Percentiles rank a stretch among this genome's conserved stretches.
These are phyloP conservation scores for Paramecium sexaurelia DNA, from an alignment of 73 alveolate genomes.

Conservation along the genomic window DNA sequence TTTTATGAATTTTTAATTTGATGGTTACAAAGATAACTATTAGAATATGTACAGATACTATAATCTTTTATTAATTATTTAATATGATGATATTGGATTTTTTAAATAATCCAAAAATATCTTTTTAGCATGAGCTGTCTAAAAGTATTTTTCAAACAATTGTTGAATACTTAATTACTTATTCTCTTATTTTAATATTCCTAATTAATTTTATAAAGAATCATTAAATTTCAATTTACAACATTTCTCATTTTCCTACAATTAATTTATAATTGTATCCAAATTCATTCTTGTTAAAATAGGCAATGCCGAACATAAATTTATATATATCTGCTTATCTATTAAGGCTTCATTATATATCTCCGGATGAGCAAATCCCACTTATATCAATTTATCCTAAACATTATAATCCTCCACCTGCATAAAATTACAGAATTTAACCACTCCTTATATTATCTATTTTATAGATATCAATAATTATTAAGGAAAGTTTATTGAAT, in stretches of 20 bases:
- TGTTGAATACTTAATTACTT: background rate
- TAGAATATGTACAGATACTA: background rate
- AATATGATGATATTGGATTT: background rate
- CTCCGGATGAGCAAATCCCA: background rate
- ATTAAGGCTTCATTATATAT: background rate
- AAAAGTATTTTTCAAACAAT: background rate
- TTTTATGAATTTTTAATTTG: background rate
- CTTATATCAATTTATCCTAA: background rate
- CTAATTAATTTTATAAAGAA: background rate
- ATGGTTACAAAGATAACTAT: background rate
- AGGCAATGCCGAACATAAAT: background rate
- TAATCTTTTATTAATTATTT: background rate
- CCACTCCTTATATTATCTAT: background rate
- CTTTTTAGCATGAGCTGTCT: background rate
- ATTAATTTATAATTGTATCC: background rate
- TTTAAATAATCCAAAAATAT: background rate
- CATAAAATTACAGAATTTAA: background rate
- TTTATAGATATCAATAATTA: background rate
- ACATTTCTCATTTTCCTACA: background rate
- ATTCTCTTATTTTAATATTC: constrained; percentile 8
- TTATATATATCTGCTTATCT: background rate
- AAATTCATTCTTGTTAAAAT: background rate
- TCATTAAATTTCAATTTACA: constrained; percentile 16
- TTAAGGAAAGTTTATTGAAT: background rate
- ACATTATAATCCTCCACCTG: background rate